These are phyloP conservation scores for Tetracentron sinense DNA, from an alignment of 164 flowering plant genomes.

Conservation along the genomic window DNA sequence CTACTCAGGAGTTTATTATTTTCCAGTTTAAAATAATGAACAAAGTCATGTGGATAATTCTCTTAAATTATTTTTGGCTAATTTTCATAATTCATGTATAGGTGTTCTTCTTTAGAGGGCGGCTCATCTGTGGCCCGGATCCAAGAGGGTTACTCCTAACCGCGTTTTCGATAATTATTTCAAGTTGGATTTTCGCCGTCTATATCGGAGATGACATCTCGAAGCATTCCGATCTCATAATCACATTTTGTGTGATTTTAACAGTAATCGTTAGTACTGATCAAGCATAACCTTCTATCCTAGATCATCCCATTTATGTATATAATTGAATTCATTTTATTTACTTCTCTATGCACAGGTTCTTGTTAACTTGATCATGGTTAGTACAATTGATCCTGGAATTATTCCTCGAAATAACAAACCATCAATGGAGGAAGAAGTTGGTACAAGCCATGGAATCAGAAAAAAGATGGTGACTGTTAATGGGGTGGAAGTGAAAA, in stretches of 20 bases:
- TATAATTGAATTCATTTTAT: too few species aligned
- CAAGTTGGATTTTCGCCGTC: slow-evolving; percentile 41
- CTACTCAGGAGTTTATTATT: too few species aligned
- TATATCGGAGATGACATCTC: slow-evolving; percentile 24
- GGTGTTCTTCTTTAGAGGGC: slow-evolving; percentile 51
- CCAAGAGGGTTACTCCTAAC: slow-evolving; percentile 47
- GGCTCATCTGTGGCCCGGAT: slow-evolving; percentile 52
- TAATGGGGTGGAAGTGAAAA: slow-evolving; percentile 43
- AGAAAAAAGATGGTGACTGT: slow-evolving; percentile 31
- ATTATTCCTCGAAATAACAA: slow-evolving; percentile 38
- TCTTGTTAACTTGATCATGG: slow-evolving; percentile 38
- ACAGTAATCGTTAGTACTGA: slow-evolving; percentile 34
- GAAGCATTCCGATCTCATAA: slow-evolving; percentile 21
- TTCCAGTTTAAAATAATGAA: too few species aligned
- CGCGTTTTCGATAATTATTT: slow-evolving; percentile 29
- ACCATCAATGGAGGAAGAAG: slow-evolving; percentile 16
- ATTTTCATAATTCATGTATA: slow-evolving; percentile 16
- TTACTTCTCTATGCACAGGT: slow-evolving; percentile 40
- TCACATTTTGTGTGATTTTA: slow-evolving; percentile 22
- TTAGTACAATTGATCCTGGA: slow-evolving; percentile 47
- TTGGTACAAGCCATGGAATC: slow-evolving; percentile 15
- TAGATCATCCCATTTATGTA: too few species aligned
- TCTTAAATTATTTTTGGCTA: neutral
- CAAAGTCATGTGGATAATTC: too few species aligned
- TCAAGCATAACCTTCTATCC: too few species aligned